Evolutionary conservation across 768 basidiomycete species (phyloP).

Genomic region (Leccinum disarticulatum): DNA sequence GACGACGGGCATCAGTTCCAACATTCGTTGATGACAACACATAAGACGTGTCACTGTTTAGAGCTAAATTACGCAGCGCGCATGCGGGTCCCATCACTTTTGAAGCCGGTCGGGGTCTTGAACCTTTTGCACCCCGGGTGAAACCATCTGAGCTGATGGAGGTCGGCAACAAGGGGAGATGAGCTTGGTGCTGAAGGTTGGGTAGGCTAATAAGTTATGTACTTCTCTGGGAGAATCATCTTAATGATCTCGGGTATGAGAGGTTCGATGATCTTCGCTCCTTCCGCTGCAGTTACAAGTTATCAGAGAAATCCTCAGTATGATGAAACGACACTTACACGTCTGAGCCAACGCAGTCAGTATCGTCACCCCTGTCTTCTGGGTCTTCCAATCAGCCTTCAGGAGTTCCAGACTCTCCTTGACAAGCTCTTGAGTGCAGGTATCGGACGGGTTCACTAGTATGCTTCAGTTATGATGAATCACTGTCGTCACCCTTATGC

Average conservation of each 20-base stretch:
- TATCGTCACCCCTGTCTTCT: constrained; percentile 26
- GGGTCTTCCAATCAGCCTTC: constrained; percentile 12
- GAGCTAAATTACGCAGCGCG: constrained; percentile 22
- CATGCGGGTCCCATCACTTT: constrained; percentile 28
- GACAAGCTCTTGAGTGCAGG: constrained; percentile 17
- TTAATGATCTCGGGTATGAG: not conserved
- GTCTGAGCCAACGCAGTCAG: constrained; percentile 25
- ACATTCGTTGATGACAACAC: not conserved
- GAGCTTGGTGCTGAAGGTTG: not conserved
- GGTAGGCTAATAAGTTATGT: not conserved
- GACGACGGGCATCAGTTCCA: not conserved
- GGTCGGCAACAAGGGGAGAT: not conserved
- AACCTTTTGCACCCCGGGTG: not conserved
- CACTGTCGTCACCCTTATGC: too few species aligned
- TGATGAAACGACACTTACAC: constrained; percentile 1
- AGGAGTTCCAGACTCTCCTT: constrained; percentile 9
- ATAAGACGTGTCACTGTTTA: constrained; percentile 8
- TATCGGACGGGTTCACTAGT: constrained; percentile 6
- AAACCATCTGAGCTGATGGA: not conserved
- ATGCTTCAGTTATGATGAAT: not conserved
- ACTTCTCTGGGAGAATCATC: not conserved
- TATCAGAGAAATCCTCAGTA: not conserved
- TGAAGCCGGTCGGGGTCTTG: constrained; percentile 8
- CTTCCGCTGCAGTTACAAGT: not conserved
- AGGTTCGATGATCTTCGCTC: not conserved